Conservation (phyloP, 257 asterid genomes). For the Ajuga chamaepitys region DNA sequence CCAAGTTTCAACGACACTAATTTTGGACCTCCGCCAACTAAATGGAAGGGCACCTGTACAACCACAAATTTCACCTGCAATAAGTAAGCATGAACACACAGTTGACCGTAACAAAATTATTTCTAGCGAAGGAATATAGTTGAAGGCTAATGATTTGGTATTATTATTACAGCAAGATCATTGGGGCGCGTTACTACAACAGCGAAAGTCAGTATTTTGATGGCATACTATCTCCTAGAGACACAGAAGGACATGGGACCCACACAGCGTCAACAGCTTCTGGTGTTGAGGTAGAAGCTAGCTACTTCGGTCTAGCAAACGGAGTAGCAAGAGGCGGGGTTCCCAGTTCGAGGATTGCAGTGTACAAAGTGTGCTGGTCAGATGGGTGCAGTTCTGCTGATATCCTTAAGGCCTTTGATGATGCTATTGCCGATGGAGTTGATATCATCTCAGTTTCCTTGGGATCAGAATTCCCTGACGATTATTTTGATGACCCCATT, state of each 20-base stretch:
- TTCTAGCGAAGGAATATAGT: background rate
- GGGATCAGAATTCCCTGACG: conserved; percentile 31
- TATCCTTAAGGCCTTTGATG: conserved; percentile 63
- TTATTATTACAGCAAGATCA: conserved; percentile 17
- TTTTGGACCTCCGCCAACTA: conserved; percentile 44
- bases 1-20: conserved; percentile 48
- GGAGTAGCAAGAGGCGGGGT: conserved; percentile 61
- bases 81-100: conserved; percentile 27
- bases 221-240: conserved; percentile 34
- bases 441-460: conserved; percentile 55
- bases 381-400: conserved; percentile 39
- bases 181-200: conserved; percentile 29
- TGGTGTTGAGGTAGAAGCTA: conserved; percentile 40
- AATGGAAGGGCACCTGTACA: conserved; percentile 52
- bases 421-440: conserved; percentile 73
- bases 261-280: conserved; percentile 63
- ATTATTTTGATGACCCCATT: conserved; percentile 53
- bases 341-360: conserved; percentile 43
- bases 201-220: background rate
- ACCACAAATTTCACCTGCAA: conserved; percentile 55
- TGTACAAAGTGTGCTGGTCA: conserved; percentile 53
- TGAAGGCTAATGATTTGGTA: background rate
- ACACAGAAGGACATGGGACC: conserved; percentile 58
- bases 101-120: background rate
- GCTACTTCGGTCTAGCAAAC: conserved; percentile 40